Evolutionary conservation across 805 yeast genomes (phyloP).

Genomic region (Vanderwaltozyma verrucispora): DNA sequence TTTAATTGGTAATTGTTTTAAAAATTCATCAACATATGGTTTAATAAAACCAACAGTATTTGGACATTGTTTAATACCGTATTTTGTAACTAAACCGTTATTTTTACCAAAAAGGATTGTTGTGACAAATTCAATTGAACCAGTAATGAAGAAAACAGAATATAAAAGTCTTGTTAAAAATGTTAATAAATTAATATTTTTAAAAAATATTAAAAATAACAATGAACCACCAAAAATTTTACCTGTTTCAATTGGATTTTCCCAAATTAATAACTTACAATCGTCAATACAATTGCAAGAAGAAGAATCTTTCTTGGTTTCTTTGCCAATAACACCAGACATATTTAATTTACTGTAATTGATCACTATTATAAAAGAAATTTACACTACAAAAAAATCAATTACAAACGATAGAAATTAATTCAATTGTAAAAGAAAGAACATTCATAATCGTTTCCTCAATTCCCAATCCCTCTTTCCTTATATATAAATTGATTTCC

Average conservation of each 20-base stretch:
- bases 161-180: conserved; percentile 51
- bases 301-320: conserved; percentile 3
- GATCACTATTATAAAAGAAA: too few species aligned
- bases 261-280: conserved; percentile 26
- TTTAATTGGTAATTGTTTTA: conserved; percentile 34
- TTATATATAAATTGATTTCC: too few species aligned
- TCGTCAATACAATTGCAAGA: conserved; percentile 2
- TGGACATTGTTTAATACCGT: conserved; percentile 43
- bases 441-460: too few species aligned
- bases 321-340: neutral
- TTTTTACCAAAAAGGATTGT: conserved; percentile 66
- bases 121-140: conserved; percentile 68
- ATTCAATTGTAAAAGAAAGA: too few species aligned
- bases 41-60: conserved; percentile 24
- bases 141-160: conserved; percentile 50
- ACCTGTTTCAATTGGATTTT: conserved; percentile 55
- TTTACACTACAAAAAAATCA: too few species aligned
- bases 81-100: conserved; percentile 64
- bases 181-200: conserved; percentile 52
- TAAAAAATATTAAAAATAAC: conserved; percentile 43
- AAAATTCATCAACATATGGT: conserved; percentile 22
- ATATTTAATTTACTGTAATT: neutral
- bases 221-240: conserved; percentile 60
- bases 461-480: too few species aligned
- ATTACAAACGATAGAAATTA: too few species aligned